Base-by-base conservation (phyloP, 2,329 filamentous ascomycete genomes). In the Paecilomyces formosus region DNA sequence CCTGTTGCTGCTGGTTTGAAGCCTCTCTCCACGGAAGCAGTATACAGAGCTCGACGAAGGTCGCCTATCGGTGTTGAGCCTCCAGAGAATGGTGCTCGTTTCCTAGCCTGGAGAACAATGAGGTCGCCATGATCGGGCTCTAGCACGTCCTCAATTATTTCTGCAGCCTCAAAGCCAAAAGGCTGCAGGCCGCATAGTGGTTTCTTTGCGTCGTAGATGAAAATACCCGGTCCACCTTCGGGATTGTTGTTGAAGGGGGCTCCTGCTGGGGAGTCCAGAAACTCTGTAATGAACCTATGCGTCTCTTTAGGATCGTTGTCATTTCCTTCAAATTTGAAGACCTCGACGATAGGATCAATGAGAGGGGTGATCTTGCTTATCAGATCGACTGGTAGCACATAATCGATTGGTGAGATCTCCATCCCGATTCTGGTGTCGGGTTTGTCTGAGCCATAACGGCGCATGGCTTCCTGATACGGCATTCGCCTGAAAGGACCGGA, bases 401-500 rank as follows among this genome's bases (percentile, higher is more conserved):
- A 76, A 21, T 88, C 85, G 45, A 96, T 79, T 0, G 79, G 79
- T 56, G 76, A 79, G 61, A 95, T 90, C 82, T 90, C 69, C 63
- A 69, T 86, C 1, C 84, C 83, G 39, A 92, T 88, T 18, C 94
- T 85, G 9, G 93, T 76, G 69, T 99, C 94, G 3, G 94, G 94
- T 73, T 99, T 99, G 74, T 99, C 94, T 3, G 86, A 89, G 11
- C 94, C 94, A 68, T 92, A 96, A 2, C 76, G 78, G 1, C 82
- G 77, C 87, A 99, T 97, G 18, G 88, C 88, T 45, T 89, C 79
- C 31, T 88, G 73, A 68, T 97, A 99, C 1, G 84, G 82, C 65
- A 91, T 80, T 22, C 81, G 79, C 6, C 72, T 77, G 63, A 90
- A 89, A 0, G 77, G 72, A 1, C 68, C 67, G 0, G 75, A 66